These are phyloP conservation scores for Rhizopogon sp. DNA, from an alignment of 768 basidiomycete species.

Conservation along the genomic window DNA sequence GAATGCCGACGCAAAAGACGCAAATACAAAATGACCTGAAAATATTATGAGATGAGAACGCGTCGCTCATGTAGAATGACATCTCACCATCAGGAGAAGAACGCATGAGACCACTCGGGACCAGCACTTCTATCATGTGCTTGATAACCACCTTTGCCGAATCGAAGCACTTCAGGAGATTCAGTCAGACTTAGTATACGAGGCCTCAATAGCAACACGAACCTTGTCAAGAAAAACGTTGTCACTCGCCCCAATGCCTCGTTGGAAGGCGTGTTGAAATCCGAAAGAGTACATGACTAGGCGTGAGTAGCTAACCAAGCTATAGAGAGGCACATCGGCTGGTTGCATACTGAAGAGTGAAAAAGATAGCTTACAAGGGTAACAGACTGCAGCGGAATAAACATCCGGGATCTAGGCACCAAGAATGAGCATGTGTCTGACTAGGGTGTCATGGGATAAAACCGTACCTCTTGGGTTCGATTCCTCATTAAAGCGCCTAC, in stretches of 20 bases:
- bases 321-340: constrained; percentile 22
- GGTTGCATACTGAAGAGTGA: not conserved
- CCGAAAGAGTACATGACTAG: constrained; percentile 87
- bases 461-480: constrained; percentile 52
- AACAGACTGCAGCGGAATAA: constrained; percentile 61
- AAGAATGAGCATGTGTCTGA: not conserved
- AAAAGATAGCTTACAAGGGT: constrained; percentile 59
- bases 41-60: not conserved
- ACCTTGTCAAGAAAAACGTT: constrained; percentile 67
- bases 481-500: constrained; percentile 48
- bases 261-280: constrained; percentile 77
- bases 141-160: constrained; percentile 64
- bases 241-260: constrained; percentile 59
- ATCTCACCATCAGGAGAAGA: constrained; percentile 69
- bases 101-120: constrained; percentile 71
- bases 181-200: not conserved
- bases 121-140: constrained; percentile 59
- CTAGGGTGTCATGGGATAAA: not conserved
- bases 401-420: constrained; percentile 45
- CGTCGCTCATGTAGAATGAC: not conserved
- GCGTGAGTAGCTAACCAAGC: constrained; percentile 71
- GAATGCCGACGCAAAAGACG: constrained; percentile 79
- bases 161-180: constrained; percentile 51
- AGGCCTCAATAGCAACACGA: constrained; percentile 6
- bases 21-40: constrained; percentile 70